These are phyloP conservation scores for Penicillium nordicum DNA, from an alignment of 2,329 filamentous ascomycete genomes.

Conservation along the genomic window DNA sequence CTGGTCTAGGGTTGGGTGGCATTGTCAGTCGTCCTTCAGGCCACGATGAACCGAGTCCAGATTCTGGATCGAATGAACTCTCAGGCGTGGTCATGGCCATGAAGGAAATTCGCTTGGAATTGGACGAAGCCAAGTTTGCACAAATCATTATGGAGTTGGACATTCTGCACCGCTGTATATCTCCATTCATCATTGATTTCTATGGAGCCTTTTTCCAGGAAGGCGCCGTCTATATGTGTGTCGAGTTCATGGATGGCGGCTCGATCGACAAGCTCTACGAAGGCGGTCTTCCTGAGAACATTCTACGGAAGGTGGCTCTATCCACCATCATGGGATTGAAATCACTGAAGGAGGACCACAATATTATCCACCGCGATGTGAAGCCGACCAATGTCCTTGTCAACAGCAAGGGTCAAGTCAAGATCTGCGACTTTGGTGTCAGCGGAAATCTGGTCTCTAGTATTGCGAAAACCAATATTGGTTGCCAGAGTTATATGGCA, in stretches of 20 bases:
- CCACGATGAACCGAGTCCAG: slow-evolving; percentile 17
- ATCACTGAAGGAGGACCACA: slow-evolving; percentile 92
- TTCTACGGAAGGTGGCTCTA: slow-evolving; percentile 85
- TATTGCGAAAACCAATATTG: slow-evolving; percentile 98
- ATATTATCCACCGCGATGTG: slow-evolving; percentile 97
- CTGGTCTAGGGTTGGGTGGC: slow-evolving; percentile 58
- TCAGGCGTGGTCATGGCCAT: slow-evolving; percentile 89
- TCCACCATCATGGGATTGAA: slow-evolving; percentile 89
- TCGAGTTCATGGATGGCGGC: slow-evolving; percentile 98
- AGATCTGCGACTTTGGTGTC: slow-evolving; percentile 98
- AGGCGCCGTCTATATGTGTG: slow-evolving; percentile 97
- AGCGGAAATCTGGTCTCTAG: slow-evolving; percentile 94
- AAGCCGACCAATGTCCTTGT: slow-evolving; percentile 98
- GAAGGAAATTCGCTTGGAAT: slow-evolving; percentile 94
- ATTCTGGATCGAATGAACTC: slow-evolving; percentile 25
- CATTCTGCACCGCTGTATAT: slow-evolving; percentile 89
- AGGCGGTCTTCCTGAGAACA: slow-evolving; percentile 82
- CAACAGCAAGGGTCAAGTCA: slow-evolving; percentile 86
- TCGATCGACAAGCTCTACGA: slow-evolving; percentile 95
- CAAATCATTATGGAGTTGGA: slow-evolving; percentile 98
- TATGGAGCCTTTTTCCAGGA: slow-evolving; percentile 99
- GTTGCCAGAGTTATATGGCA: slow-evolving; percentile 99
- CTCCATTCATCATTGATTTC: slow-evolving; percentile 96
- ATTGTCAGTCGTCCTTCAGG: slow-evolving; percentile 48
- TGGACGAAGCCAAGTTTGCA: slow-evolving; percentile 94